A percentile compares a stretch with the other conserved stretches of the same genome.
These are phyloP conservation scores for Cladosporium sp. DNA, from an alignment of 2,329 filamentous ascomycete genomes.

Conservation along the genomic window DNA sequence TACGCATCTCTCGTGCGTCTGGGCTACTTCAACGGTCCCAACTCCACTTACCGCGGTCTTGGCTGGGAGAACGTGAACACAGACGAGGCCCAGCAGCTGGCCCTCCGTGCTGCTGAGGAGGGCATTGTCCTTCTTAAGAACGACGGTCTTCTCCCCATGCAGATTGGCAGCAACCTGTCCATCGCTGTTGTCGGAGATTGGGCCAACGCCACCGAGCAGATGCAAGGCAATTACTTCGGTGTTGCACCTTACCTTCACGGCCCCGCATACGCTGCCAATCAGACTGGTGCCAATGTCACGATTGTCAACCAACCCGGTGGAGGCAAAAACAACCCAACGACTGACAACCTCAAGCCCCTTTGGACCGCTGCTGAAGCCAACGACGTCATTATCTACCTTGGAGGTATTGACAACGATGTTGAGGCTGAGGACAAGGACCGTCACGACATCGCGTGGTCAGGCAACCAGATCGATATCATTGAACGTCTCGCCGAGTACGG, in stretches of 20 bases:
- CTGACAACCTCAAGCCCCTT: conserved; percentile 32
- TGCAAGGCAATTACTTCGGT: conserved; percentile 62
- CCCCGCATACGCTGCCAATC: conserved; percentile 52
- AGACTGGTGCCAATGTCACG: conserved; percentile 48
- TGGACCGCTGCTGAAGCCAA: conserved; percentile 43
- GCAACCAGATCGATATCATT: conserved; percentile 54
- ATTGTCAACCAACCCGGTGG: conserved; percentile 44
- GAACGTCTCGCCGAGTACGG: conserved; percentile 45
- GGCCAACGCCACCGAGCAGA: conserved; percentile 57
- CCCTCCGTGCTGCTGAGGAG: conserved; percentile 54
- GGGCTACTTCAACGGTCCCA: conserved; percentile 59
- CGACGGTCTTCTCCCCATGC: conserved; percentile 50
- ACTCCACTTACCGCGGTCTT: conserved; percentile 53
- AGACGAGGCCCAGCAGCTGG: conserved; percentile 55
- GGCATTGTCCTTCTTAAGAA: conserved; percentile 56
- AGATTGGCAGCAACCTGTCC: conserved; percentile 38
- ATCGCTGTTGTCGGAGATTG: conserved; percentile 61
- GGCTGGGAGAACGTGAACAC: conserved; percentile 58
- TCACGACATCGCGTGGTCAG: conserved; percentile 53
- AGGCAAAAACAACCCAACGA: conserved; percentile 35
- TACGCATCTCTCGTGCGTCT: conserved; percentile 57
- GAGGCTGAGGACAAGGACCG: conserved; percentile 57
- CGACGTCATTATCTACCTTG: conserved; percentile 56
- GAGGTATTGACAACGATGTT: conserved; percentile 55
- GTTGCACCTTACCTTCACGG: conserved; percentile 56